Conservation (phyloP, 148 eudicot genomes). For the Dysphania ambrosioides region DNA sequence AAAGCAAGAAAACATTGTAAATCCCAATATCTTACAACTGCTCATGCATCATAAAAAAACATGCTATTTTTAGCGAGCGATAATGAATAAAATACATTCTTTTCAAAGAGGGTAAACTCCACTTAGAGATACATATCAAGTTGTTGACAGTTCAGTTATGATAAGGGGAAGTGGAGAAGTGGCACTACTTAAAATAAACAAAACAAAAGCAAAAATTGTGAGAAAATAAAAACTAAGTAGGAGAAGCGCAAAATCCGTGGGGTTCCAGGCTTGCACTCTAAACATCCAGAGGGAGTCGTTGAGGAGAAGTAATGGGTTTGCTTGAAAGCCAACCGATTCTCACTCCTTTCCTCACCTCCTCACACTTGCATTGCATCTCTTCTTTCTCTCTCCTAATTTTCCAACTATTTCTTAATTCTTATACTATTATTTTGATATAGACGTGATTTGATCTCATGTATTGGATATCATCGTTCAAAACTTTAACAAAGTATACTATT, state of each 20-base stretch:
- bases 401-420: not conserved
- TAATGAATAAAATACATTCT: not conserved
- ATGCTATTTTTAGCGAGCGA: not conserved
- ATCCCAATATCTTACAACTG: too few species aligned
- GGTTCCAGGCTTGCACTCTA: conserved; percentile 79
- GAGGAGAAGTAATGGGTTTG: conserved; percentile 62
- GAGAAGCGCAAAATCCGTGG: conserved; percentile 46
- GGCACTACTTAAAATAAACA: conserved; percentile 8
- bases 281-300: conserved; percentile 58
- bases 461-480: too few species aligned
- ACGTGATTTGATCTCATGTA: too few species aligned
- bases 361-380: conserved; percentile 9
- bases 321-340: conserved; percentile 74
- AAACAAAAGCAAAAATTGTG: not conserved
- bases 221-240: not conserved
- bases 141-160: conserved; percentile 4
- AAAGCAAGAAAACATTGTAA: too few species aligned
- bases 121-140: not conserved
- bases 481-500: too few species aligned
- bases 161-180: conserved; percentile 13
- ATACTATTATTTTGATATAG: not conserved
- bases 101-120: not conserved
- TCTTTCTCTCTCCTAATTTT: not conserved
- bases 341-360: conserved; percentile 24
- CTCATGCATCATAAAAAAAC: too few species aligned